These are phyloP conservation scores for Neobulgaria alba DNA, from an alignment of 2,329 filamentous ascomycete species.

Conservation along the genomic window DNA sequence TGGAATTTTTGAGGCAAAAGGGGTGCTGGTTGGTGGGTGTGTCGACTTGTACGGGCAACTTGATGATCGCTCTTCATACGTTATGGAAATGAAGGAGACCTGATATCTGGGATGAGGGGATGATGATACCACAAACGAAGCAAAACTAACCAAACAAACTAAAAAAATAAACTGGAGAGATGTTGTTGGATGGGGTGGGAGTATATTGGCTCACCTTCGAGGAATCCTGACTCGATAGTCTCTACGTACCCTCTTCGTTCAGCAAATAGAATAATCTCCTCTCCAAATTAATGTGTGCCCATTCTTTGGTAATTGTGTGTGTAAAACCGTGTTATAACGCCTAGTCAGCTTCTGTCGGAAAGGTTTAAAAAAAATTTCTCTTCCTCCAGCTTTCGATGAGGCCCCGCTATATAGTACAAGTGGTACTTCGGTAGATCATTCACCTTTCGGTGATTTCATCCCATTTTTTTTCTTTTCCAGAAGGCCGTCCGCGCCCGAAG, in stretches of 20 bases:
- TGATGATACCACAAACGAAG: neutral
- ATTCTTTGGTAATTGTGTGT: neutral
- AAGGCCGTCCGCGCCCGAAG: too few relatives aligned
- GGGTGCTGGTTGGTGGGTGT: conserved; percentile 10
- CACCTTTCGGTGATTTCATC: too few relatives aligned
- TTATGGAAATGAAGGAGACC: conserved; percentile 18
- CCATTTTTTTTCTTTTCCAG: too few relatives aligned
- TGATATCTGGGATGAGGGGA: conserved; percentile 20
- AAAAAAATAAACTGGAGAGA: conserved; percentile 19
- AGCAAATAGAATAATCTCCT: neutral
- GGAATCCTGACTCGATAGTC: neutral
- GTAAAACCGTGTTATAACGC: too few relatives aligned
- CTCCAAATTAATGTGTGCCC: too few relatives aligned
- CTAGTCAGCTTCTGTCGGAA: too few relatives aligned
- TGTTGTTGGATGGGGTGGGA: conserved; percentile 5
- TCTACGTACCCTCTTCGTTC: neutral
- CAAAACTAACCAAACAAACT: conserved; percentile 14
- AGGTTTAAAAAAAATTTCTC: too few relatives aligned
- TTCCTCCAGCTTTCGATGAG: too few relatives aligned
- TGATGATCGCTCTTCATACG: conserved; percentile 21
- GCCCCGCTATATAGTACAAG: too few relatives aligned
- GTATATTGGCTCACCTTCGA: neutral
- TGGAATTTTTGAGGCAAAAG: conserved; percentile 5
- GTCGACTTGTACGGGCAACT: conserved; percentile 11
- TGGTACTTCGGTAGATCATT: too few relatives aligned